phyloP scores from a whole-genome alignment of 805 yeast species.

The Saccharomycopsis guyanensis region DNA sequence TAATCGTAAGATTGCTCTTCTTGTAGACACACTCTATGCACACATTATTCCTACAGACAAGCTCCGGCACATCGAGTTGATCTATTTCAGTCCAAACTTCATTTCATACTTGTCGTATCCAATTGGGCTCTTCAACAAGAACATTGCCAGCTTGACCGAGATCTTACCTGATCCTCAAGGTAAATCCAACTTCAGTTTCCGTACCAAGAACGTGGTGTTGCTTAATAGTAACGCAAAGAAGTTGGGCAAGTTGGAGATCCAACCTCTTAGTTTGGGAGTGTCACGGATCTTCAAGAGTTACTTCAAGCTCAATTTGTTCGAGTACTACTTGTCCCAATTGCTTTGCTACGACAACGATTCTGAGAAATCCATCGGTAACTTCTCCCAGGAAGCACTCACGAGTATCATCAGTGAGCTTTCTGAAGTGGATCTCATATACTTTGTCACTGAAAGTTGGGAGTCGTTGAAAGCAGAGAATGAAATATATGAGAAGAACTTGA shows the following conservation, averaged over 20 bases:
- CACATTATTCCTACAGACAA: constrained; percentile 31
- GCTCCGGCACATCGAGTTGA: constrained; percentile 26
- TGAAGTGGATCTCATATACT: constrained; percentile 25
- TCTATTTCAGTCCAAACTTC: constrained; percentile 26
- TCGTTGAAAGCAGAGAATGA: constrained; percentile 18
- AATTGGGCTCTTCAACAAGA: constrained; percentile 13
- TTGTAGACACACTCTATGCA: constrained; percentile 30
- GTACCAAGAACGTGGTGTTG: constrained; percentile 14
- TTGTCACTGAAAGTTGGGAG: constrained; percentile 23
- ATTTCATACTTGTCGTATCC: constrained; percentile 17
- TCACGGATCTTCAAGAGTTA: constrained; percentile 29
- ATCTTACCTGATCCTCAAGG: background rate
- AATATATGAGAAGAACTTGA: constrained; percentile 6
- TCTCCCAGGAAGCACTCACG: constrained; percentile 4
- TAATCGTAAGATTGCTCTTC: constrained; percentile 24
- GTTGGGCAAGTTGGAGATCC: constrained; percentile 21
- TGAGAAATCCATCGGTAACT: background rate
- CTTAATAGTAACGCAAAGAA: constrained; percentile 15
- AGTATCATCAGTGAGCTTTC: constrained; percentile 14
- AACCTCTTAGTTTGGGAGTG: constrained; percentile 30
- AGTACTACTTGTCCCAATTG: constrained; percentile 19
- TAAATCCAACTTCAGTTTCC: constrained; percentile 2
- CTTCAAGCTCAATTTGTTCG: constrained; percentile 21
- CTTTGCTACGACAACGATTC: background rate
- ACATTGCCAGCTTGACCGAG: constrained; percentile 16